These are phyloP conservation scores for Acacia confusa DNA, from an alignment of 306 rosid genomes.

Conservation along the genomic window DNA sequence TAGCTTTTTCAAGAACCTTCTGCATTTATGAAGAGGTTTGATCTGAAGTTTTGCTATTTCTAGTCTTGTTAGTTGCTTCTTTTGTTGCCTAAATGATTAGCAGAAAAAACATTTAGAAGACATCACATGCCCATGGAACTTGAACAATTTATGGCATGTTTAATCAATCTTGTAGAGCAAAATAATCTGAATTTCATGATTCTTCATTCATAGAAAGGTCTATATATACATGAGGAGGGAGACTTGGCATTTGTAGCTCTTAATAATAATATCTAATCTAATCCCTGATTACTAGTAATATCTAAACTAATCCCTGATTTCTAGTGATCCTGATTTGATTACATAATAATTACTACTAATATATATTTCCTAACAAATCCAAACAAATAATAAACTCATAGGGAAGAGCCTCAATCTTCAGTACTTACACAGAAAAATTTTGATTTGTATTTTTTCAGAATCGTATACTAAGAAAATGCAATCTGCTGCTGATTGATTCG, in stretches of 20 bases:
- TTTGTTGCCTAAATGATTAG: constrained; percentile 6
- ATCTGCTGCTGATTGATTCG: background rate
- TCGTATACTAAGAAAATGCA: background rate
- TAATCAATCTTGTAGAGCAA: background rate
- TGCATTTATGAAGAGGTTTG: constrained; percentile 86
- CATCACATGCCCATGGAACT: background rate
- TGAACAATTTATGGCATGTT: constrained; percentile 15
- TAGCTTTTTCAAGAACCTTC: constrained; percentile 85
- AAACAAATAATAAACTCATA: background rate
- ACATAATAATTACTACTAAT: too few relatives aligned
- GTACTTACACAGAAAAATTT: background rate
- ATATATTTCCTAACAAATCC: too few relatives aligned
- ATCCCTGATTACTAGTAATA: too few relatives aligned
- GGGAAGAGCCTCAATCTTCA: background rate
- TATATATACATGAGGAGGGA: too few relatives aligned
- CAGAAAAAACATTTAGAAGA: constrained; percentile 2
- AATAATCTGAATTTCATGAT: too few relatives aligned
- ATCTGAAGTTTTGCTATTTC: constrained; percentile 21
- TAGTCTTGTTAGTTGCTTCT: constrained; percentile 30
- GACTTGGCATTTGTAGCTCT: too few relatives aligned
- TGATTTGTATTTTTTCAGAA: background rate
- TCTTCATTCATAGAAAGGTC: too few relatives aligned
- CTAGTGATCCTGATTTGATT: too few relatives aligned
- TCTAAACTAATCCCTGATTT: too few relatives aligned
- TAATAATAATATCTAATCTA: too few relatives aligned